Evolutionary conservation across 75 land plant genomes (phyloP).

Genomic region (Chamaecyparis obtusa): DNA sequence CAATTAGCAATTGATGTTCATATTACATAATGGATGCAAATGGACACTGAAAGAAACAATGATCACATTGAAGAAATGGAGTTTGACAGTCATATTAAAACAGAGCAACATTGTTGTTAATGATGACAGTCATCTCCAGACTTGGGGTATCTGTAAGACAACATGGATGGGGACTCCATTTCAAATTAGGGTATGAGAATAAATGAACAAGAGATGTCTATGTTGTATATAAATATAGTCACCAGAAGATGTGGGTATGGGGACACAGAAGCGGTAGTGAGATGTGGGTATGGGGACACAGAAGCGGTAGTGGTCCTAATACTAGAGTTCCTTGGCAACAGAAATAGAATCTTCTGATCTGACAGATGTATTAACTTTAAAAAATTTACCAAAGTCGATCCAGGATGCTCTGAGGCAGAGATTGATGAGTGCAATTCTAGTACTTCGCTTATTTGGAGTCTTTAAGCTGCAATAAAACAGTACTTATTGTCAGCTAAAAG

Average conservation of each 20-base stretch:
- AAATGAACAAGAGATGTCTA: background rate
- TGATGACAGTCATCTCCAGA: background rate
- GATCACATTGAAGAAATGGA: background rate
- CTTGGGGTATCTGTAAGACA: background rate
- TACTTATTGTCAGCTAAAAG: background rate
- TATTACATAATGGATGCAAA: background rate
- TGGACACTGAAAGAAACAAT: constrained; percentile 1
- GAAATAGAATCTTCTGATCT: background rate
- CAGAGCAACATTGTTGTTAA: background rate
- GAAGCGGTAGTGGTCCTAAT: no score
- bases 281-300: background rate
- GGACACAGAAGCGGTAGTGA: no score
- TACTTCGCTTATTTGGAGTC: background rate
- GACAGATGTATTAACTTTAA: background rate
- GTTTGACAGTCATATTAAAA: background rate
- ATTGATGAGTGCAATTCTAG: background rate
- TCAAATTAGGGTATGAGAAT: background rate
- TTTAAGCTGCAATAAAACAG: constrained; percentile 1
- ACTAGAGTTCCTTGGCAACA: no score
- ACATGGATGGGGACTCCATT: background rate
- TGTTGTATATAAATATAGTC: background rate
- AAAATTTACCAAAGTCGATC: background rate
- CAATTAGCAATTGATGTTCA: background rate
- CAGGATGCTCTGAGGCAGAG: background rate
- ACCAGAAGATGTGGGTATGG: no score